Base-by-base conservation (phyloP, 73 alveolate genomes). In the Paramecium biaurelia region DNA sequence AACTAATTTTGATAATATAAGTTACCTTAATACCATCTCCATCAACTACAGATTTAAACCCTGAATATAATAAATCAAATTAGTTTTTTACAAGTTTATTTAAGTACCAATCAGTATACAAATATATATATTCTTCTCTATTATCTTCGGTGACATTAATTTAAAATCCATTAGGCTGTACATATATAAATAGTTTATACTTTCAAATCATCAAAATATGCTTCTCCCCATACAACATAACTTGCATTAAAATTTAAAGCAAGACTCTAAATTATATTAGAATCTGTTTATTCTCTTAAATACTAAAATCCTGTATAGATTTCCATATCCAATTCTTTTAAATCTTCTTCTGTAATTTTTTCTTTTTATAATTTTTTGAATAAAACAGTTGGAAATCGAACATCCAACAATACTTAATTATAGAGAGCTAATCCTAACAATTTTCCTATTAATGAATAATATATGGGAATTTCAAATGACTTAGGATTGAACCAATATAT, bases 371-470 rank as follows among this genome's bases (percentile, higher is more conserved):
- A 92, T 82, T 96, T 97, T 85, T 97, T 98, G 85, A 97, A 98
- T 70, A 95, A 94, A 10, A 96, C 98, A 85, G 95, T 82, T 26
- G 99, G 99, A 47, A 98, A 92, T 86, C 98, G 98, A 7, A 98
- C 92, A 93, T 98, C 99, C 41, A 98, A 93, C 2, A 97, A 94
- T 45, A 94, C 94, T 63, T 94, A 70, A 95, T 98, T 98, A 95
- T 95, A 97, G 49, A 97, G 95, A 10, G 99, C 99, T 7, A 98
- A 94, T 14, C 99, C 99, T 93, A 98, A 85, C 23, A 98, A 93
- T 15, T 93, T 93, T 20, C 99, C 99, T 10, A 98, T 92, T 53
- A 98, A 94, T 88, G 97, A 99, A 92, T 97, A 98, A 45, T 96
- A 95, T 38, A 98, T 88, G 24, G 96, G 97, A 85, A 98, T 92